A percentile compares a stretch with the other conserved stretches of the same genome.
phyloP scores from a whole-genome alignment of 2,329 filamentous ascomycete species.

The Fusarium nelsonii region DNA sequence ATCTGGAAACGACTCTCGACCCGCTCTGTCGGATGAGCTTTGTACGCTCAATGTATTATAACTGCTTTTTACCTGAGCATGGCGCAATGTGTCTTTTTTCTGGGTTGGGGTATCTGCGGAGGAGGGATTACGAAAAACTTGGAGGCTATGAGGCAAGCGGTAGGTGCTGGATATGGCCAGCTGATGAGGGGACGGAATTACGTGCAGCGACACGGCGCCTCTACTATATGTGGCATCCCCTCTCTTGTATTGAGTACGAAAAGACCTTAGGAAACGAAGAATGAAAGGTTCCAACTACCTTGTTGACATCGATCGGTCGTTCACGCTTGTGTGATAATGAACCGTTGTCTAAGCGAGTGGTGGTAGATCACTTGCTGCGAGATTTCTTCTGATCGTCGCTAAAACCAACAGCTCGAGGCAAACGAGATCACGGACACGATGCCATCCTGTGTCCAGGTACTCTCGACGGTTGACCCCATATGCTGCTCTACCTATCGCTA shows the following conservation, averaged over 20 bases:
- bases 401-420: background rate
- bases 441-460: background rate
- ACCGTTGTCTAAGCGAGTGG: background rate
- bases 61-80: constrained; percentile 51
- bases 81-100: constrained; percentile 52
- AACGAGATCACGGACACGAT: background rate
- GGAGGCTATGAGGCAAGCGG: constrained; percentile 20
- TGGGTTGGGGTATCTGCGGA: constrained; percentile 34
- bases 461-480: too few species aligned
- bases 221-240: constrained; percentile 54
- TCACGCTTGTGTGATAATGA: background rate
- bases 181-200: constrained; percentile 28
- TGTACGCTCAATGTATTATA: constrained; percentile 52
- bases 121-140: constrained; percentile 18
- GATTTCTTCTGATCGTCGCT: background rate
- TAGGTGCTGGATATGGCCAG: constrained; percentile 24
- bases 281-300: constrained; percentile 16
- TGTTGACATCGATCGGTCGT: background rate
- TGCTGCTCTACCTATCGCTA: background rate
- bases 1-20: constrained; percentile 20
- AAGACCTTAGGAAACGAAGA: constrained; percentile 35
- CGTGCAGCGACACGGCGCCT: constrained; percentile 48
- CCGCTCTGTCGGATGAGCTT: constrained; percentile 21
- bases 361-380: background rate
- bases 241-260: constrained; percentile 54